Evolutionary conservation across 73 alveolate species (phyloP).

Genomic region (Paramecium biaurelia): DNA sequence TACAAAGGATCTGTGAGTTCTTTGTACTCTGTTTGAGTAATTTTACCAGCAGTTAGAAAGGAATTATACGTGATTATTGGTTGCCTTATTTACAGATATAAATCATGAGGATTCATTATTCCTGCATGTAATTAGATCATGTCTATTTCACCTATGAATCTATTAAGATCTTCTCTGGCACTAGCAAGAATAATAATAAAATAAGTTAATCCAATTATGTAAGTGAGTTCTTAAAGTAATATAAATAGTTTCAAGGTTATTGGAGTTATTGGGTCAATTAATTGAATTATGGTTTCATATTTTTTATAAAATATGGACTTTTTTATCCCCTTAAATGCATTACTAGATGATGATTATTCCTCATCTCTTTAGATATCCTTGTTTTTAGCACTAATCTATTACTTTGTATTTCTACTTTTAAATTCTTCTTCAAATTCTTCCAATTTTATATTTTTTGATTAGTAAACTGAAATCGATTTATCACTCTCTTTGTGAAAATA

Average conservation of each 20-base stretch:
- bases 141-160: not conserved
- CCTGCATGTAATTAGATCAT: constrained; percentile 17
- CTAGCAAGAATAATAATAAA: not conserved
- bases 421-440: not conserved
- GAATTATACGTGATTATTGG: not conserved
- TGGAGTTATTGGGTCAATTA: not conserved
- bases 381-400: not conserved
- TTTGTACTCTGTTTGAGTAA: not conserved
- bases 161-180: not conserved
- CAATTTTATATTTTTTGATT: not conserved
- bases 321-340: not conserved
- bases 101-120: constrained; percentile 11
- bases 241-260: not conserved
- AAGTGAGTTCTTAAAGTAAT: not conserved
- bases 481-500: not conserved
- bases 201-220: not conserved
- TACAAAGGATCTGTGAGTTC: not conserved
- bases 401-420: not conserved
- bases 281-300: not conserved
- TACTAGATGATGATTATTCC: not conserved
- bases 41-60: not conserved
- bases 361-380: not conserved
- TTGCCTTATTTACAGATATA: not conserved
- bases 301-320: not conserved
- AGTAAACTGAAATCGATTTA: not conserved